A percentile compares a stretch with the other conserved stretches of the same genome.
Evolutionary conservation across 345 rosid species (phyloP).

Genomic region (Hibiscus tridactylites): DNA sequence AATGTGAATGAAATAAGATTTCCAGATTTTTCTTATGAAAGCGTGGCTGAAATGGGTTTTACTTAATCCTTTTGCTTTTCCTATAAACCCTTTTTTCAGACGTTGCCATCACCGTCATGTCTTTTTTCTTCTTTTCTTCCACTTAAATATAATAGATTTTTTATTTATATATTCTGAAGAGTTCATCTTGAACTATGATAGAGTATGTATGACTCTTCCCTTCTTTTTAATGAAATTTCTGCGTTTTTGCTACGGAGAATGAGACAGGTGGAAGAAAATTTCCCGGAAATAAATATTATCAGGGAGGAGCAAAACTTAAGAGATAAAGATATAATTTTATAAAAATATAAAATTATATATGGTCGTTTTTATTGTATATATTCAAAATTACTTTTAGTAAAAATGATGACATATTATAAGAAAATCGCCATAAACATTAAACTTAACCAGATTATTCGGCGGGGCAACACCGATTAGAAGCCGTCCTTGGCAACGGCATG

Average conservation of each 20-base stretch:
- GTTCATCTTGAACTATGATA: not conserved
- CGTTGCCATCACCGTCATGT: not conserved
- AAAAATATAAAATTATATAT: too few relatives aligned
- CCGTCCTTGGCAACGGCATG: too few relatives aligned
- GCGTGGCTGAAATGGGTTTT: constrained; percentile 10
- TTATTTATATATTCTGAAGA: not conserved
- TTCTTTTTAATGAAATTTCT: not conserved
- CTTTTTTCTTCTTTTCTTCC: not conserved
- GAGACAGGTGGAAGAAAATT: too few relatives aligned
- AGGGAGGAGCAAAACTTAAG: too few relatives aligned
- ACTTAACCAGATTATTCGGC: too few relatives aligned
- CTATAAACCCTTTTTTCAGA: not conserved
- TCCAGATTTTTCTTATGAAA: constrained; percentile 9
- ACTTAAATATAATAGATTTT: not conserved
- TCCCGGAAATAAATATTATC: too few relatives aligned
- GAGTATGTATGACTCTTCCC: not conserved
- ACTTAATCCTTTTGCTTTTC: not conserved
- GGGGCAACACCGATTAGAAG: too few relatives aligned
- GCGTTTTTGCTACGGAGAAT: not conserved
- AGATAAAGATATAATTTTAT: too few relatives aligned
- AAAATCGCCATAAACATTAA: too few relatives aligned
- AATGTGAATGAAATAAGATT: not conserved
- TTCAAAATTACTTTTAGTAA: too few relatives aligned
- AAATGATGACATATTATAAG: too few relatives aligned
- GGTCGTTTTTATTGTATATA: too few relatives aligned